Evolutionary conservation across 495 filamentous ascomycete genomes (phyloP).

Genomic region (Patellaria atrata): DNA sequence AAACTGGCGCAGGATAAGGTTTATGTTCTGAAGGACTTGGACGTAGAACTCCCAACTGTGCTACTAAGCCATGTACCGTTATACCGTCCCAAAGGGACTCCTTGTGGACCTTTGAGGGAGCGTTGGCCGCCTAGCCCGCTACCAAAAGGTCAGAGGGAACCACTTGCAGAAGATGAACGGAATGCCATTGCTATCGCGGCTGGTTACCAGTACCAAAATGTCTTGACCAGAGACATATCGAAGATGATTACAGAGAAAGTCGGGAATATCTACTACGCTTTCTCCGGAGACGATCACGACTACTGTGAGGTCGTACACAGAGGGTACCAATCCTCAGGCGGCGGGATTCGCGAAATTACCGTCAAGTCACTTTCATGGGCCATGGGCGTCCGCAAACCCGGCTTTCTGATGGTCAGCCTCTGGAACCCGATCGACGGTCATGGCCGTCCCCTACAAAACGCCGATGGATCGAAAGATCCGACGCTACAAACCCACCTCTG

Average conservation of each 20-base stretch:
- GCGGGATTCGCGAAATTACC: constrained; percentile 70
- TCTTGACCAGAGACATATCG: constrained; percentile 60
- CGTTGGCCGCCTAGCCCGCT: constrained; percentile 55
- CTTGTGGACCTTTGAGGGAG: constrained; percentile 83
- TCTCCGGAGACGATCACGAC: constrained; percentile 96
- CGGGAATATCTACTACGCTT: constrained; percentile 60
- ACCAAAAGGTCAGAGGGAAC: constrained; percentile 37
- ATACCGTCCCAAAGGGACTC: constrained; percentile 63
- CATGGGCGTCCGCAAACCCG: constrained; percentile 88
- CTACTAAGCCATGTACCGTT: constrained; percentile 85
- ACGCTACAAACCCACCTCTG: constrained; percentile 85
- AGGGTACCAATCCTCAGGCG: constrained; percentile 43
- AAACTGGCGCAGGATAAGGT: constrained; percentile 12
- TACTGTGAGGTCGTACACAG: constrained; percentile 82
- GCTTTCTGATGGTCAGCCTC: constrained; percentile 74
- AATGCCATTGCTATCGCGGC: constrained; percentile 59
- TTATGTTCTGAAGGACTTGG: constrained; percentile 17
- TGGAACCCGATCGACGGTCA: constrained; percentile 71
- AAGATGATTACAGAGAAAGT: constrained; percentile 30
- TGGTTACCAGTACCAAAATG: constrained; percentile 97
- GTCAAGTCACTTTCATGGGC: constrained; percentile 90
- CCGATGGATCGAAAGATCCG: constrained; percentile 7
- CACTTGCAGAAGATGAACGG: constrained; percentile 51
- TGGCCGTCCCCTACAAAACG: constrained; percentile 36
- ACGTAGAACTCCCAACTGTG: constrained; percentile 57